Evolutionary conservation across 345 rosid species (phyloP), one percentile per base, ranked within the genome.

Genomic region (Turnera subulata): DNA sequence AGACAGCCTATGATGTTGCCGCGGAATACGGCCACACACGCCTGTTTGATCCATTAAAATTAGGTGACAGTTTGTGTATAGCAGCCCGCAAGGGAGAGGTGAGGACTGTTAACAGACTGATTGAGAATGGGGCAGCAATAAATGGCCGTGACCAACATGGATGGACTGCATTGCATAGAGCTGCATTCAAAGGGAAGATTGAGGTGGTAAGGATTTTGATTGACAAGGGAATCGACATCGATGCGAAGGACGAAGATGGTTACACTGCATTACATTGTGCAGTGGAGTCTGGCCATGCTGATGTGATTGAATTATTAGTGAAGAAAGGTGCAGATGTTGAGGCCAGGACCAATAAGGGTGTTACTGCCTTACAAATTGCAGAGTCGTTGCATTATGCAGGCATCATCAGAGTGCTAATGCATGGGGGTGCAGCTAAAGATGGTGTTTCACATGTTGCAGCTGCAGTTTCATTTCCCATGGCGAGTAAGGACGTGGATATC

Each of bases 181-280:
- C 82, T 1, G 67, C 82, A 6, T 85, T 82, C 51, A 85, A 82
- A 46, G 91, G 91, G 1, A 71, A 55, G 11, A 50, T 46, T 0
- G 85, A 82, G 1, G 79, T 65, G 0, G 80, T 68, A 3, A 48
- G 69, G 63, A 39, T 69, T 9, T 59, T 85, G 61, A 46, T 85
- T 8, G 81, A 76, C 5, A 82, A 75, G 25, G 88, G 91, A 11
- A 66, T 80, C 1, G 85, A 82, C 25, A 19, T 85, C 9, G 75
- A 76, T 37, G 68, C 81, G 0, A 82, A 50, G 62, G 91, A 85
- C 18, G 85, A 75, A 53, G 84, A 85, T 0, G 88, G 91, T 0
- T 85, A 85, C 79, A 80, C 88, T 0, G 82, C 88, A 22, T 49
- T 85, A 55, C 88, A 85, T 47, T 82, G 91, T 17, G 82, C 84